A percentile compares a stretch with the other conserved stretches of the same genome.
These are phyloP conservation scores for Caryopteris hybrid DNA, from an alignment of 305 asterid genomes.

Conservation along the genomic window DNA sequence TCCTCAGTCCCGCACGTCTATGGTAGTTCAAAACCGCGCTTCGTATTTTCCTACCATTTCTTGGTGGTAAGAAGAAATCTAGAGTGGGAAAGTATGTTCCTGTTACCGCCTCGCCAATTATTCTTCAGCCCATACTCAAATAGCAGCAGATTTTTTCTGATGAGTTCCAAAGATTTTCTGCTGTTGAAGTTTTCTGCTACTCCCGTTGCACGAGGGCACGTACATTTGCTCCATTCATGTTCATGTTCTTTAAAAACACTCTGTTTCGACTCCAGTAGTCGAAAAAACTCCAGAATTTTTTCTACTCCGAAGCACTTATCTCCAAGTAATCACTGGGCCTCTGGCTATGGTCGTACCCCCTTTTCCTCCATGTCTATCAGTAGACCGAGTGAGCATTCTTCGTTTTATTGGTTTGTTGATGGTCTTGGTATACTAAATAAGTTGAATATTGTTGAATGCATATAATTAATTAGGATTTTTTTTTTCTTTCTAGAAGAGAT, in stretches of 20 bases:
- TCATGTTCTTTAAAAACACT: slow-evolving; percentile 18
- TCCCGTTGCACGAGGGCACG: slow-evolving; percentile 13
- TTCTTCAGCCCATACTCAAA: slow-evolving; percentile 21
- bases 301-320: slow-evolving; percentile 30
- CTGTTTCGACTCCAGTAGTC: slow-evolving; percentile 7
- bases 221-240: slow-evolving; percentile 6
- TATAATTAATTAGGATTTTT: neutral
- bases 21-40: slow-evolving; percentile 6
- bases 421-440: neutral
- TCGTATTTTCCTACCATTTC: neutral
- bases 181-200: slow-evolving; percentile 25
- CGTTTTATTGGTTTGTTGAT: neutral
- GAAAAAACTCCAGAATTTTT: slow-evolving; percentile 23
- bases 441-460: slow-evolving; percentile 2
- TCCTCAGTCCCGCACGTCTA: too few species aligned
- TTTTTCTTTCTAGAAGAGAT: neutral
- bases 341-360: slow-evolving; percentile 32
- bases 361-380: slow-evolving; percentile 47
- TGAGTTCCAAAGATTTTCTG: slow-evolving; percentile 39
- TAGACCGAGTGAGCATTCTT: slow-evolving; percentile 40
- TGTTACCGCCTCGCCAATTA: slow-evolving; percentile 29
- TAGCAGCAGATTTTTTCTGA: slow-evolving; percentile 21
- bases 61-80: neutral
- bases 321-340: slow-evolving; percentile 29
- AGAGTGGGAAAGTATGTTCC: slow-evolving; percentile 25